Percentiles rank a stretch among this genome's conserved stretches.
Evolutionary conservation across 2,329 filamentous ascomycete species (phyloP).

Genomic region (Zasmidium cellare): DNA sequence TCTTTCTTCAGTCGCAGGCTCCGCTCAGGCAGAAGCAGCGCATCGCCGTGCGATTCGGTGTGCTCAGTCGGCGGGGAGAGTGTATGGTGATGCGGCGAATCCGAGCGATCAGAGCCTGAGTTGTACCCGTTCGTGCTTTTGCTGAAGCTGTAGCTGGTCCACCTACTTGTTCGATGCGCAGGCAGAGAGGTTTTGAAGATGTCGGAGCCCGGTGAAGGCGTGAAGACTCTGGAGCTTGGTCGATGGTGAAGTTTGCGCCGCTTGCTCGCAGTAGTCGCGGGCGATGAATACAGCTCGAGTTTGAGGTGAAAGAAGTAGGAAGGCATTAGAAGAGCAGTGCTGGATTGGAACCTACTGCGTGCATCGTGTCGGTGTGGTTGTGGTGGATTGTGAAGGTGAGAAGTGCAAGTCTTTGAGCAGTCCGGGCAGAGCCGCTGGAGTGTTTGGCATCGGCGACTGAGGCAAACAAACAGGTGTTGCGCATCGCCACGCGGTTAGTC

Average conservation of each 20-base stretch:
- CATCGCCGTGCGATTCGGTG: constrained; percentile 35
- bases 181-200: constrained; percentile 49
- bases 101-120: constrained; percentile 15
- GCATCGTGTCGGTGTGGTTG: background rate
- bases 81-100: constrained; percentile 9
- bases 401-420: background rate
- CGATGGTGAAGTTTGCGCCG: constrained; percentile 11
- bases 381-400: background rate
- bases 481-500: background rate
- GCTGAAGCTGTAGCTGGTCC: constrained; percentile 29
- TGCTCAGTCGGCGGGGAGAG: constrained; percentile 20
- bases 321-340: constrained; percentile 48
- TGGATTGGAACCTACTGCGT: constrained; percentile 12
- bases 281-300: constrained; percentile 57
- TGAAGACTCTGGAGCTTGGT: constrained; percentile 28
- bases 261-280: constrained; percentile 17
- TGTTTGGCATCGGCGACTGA: background rate
- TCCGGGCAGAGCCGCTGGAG: constrained; percentile 2
- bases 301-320: constrained; percentile 65
- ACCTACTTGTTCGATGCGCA: constrained; percentile 41
- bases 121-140: constrained; percentile 11
- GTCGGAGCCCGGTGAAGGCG: constrained; percentile 43
- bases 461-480: background rate
- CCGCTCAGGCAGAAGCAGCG: constrained; percentile 36
- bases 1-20: constrained; percentile 38